Conservation (phyloP, 495 filamentous ascomycete genomes). For the Trichoderma virens region DNA sequence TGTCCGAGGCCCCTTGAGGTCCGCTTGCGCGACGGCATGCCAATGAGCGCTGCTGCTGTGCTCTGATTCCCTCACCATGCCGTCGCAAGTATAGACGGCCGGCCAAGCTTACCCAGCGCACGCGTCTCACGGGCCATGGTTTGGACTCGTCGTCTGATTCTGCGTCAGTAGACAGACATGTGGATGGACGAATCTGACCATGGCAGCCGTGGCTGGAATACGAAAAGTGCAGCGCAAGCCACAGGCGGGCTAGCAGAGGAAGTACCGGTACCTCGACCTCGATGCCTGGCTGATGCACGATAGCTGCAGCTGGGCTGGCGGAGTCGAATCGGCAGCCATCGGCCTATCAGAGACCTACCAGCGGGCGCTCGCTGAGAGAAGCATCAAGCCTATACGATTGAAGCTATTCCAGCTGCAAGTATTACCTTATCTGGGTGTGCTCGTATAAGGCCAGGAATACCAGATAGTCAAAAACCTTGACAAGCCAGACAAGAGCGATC, state of each 20-base stretch:
- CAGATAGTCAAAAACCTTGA: not conserved
- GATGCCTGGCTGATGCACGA: not conserved
- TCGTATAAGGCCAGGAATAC: not conserved
- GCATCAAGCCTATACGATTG: too few species aligned
- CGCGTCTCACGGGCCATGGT: constrained; percentile 5
- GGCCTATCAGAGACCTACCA: not conserved
- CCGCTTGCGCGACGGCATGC: not conserved
- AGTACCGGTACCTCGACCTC: not conserved
- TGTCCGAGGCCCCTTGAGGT: not conserved
- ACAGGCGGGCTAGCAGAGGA: not conserved
- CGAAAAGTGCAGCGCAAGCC: not conserved
- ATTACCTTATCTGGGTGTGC: not conserved
- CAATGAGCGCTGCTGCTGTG: not conserved
- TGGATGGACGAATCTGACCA: not conserved
- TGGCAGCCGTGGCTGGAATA: constrained; percentile 1
- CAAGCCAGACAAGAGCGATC: constrained; percentile 1
- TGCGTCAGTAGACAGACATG: not conserved
- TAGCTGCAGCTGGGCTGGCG: constrained; percentile 1
- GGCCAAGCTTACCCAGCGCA: not conserved
- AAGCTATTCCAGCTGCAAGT: too few species aligned
- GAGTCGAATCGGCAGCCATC: constrained; percentile 1
- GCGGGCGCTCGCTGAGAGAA: not conserved
- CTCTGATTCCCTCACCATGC: not conserved
- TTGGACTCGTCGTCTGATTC: not conserved
- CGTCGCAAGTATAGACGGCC: not conserved